Base-by-base conservation (phyloP, 129 eudicot species). In the Lonicera japonica region DNA sequence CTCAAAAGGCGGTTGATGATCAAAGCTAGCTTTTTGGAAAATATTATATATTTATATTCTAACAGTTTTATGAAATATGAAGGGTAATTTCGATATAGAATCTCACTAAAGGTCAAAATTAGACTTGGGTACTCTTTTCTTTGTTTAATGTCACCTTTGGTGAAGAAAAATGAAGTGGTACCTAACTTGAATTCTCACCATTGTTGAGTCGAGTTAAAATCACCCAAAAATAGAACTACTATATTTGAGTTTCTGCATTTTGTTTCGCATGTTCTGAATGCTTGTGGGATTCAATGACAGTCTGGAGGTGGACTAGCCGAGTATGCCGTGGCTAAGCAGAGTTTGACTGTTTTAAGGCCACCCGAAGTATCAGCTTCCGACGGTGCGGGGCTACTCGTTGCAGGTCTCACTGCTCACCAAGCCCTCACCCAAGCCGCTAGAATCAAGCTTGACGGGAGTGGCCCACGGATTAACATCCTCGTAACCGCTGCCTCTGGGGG, bases 401-500 rank as follows among this genome's bases (percentile, higher is more conserved):
- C 90, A 0, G 80, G 73, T 11, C 75, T 70, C 8, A 76, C 90
- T 1, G 86, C 90, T 38, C 81, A 69, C 63, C 75, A 69, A 51
- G 83, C 79, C 40, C 79, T 83, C 20, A 67, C 83, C 6, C 60
- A 64, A 8, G n/a, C 70, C 11, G 80, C 79, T 0, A 77, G 75
- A 50, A 58, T 83, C 41, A 73, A 83, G 61, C 83, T 79, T 17
- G 86, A 83, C 34, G 80, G 77, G 14, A 76, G 54, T 41, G 86
- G 79, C 7, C 79, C 79, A 0, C 66, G 48, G 41, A 70, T 68
- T 50, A 83, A 83, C 69, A 76, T 83, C 25, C 83, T 83, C 7
- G 24, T 83, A 41, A 83, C 90, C 0, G 86, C 86, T 0, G 90
- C 84, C 29, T 83, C 90, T 0, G 90, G 90, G 1, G 90, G 90